Evolutionary conservation across 1,284 basidiomycete species (phyloP).

Genomic region (Stygiomarasmius scandens): DNA sequence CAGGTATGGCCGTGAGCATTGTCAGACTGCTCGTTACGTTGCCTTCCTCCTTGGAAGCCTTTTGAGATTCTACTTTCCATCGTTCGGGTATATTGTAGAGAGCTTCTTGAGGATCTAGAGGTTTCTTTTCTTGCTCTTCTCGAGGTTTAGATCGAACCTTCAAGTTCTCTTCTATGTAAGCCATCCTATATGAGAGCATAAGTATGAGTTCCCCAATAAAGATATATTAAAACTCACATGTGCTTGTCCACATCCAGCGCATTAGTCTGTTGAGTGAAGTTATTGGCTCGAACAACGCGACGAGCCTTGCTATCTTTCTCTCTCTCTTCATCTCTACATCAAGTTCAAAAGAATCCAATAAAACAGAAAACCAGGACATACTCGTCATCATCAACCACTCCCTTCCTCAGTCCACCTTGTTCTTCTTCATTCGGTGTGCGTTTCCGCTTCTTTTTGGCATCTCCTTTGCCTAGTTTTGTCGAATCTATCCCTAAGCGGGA

Average conservation of each 20-base stretch:
- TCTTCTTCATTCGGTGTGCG: slow-evolving; percentile 53
- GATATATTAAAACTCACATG: slow-evolving; percentile 64
- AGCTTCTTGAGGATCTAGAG: slow-evolving; percentile 77
- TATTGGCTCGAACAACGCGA: slow-evolving; percentile 80
- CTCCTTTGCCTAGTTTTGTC: slow-evolving; percentile 83
- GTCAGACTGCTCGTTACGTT: slow-evolving; percentile 90
- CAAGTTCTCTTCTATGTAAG: slow-evolving; percentile 94
- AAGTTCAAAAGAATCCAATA: background rate
- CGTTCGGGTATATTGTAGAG: slow-evolving; percentile 81
- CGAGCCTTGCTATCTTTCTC: slow-evolving; percentile 54
- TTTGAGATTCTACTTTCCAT: slow-evolving; percentile 62
- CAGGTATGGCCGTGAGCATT: slow-evolving; percentile 96
- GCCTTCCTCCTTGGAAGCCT: slow-evolving; percentile 72
- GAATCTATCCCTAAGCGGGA: slow-evolving; percentile 85
- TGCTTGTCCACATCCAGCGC: slow-evolving; percentile 96
- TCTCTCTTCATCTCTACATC: slow-evolving; percentile 10
- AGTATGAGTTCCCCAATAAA: background rate
- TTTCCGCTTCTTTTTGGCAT: slow-evolving; percentile 72
- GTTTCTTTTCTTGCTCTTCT: slow-evolving; percentile 49
- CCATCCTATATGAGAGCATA: slow-evolving; percentile 77
- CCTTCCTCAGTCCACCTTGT: slow-evolving; percentile 60
- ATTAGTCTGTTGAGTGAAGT: slow-evolving; percentile 97
- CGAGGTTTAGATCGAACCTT: slow-evolving; percentile 69
- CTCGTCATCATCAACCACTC: slow-evolving; percentile 60
- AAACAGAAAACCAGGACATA: slow-evolving; percentile 35